Conservation (phyloP, 306 rosid genomes). For the Quercus bicolor region DNA sequence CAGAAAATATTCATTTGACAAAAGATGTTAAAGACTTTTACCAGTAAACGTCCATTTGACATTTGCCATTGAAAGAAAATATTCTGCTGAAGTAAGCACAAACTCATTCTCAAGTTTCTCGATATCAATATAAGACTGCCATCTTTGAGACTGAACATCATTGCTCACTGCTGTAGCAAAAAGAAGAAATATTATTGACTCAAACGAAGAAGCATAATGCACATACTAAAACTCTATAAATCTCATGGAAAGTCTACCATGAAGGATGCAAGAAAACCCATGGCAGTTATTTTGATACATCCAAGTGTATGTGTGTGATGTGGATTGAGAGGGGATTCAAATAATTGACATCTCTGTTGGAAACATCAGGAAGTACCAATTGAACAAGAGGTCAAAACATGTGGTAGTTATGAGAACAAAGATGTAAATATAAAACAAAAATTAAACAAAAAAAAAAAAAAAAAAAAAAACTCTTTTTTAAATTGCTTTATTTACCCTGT, state of each 20-base stretch:
- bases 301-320: no score
- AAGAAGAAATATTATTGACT: conserved; percentile 4
- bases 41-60: conserved; percentile 71
- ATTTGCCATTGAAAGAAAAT: conserved; percentile 66
- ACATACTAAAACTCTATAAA: conserved; percentile 11
- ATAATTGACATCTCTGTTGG: no score
- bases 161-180: conserved; percentile 38
- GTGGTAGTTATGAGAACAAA: conserved; percentile 6
- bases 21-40: conserved; percentile 25
- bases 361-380: no score
- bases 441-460: not conserved
- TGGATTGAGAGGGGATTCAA: no score
- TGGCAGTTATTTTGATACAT: no score
- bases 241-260: not conserved
- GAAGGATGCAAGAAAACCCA: conserved; percentile 7
- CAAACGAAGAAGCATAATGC: conserved; percentile 18
- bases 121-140: conserved; percentile 50
- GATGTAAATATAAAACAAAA: conserved; percentile 6
- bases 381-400: not conserved
- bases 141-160: conserved; percentile 47
- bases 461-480: not conserved
- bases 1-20: conserved; percentile 6
- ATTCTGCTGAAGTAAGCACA: conserved; percentile 82
- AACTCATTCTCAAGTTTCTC: conserved; percentile 79
- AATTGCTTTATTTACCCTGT: conserved; percentile 48